phyloP scores from a whole-genome alignment of 2,329 filamentous ascomycete species.

The Colletotrichum destructivum region DNA sequence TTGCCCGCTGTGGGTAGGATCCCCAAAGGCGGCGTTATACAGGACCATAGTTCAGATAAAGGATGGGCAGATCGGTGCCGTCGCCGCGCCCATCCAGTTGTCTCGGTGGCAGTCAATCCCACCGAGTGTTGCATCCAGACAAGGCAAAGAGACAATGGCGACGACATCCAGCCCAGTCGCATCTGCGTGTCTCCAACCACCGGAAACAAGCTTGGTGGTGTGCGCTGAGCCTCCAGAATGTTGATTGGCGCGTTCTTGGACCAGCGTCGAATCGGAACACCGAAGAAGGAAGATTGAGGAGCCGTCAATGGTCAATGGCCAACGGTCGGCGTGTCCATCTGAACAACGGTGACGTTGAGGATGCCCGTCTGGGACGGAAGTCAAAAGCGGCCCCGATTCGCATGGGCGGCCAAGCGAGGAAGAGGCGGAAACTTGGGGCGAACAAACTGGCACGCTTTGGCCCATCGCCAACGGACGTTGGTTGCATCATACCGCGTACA shows the following conservation, averaged over 20 bases:
- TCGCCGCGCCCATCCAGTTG: conserved; percentile 20
- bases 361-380: conserved; percentile 24
- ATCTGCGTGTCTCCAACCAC: not conserved
- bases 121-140: not conserved
- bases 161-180: conserved; percentile 6
- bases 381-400: conserved; percentile 26
- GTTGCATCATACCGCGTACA: conserved; percentile 24
- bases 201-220: conserved; percentile 6
- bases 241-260: conserved; percentile 17
- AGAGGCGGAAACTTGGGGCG: conserved; percentile 23
- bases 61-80: conserved; percentile 25
- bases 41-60: not conserved
- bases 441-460: not conserved
- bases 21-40: conserved; percentile 6
- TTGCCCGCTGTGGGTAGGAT: conserved; percentile 27
- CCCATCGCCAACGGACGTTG: conserved; percentile 2
- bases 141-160: not conserved
- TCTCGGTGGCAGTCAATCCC: conserved; percentile 16
- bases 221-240: conserved; percentile 22
- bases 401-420: conserved; percentile 24
- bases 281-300: conserved; percentile 11
- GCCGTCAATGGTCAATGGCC: not conserved
- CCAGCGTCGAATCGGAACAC: conserved; percentile 31
- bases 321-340: conserved; percentile 16
- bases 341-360: conserved; percentile 37